Base-by-base conservation (phyloP, 306 rosid species). In the Prunus salicina region DNA sequence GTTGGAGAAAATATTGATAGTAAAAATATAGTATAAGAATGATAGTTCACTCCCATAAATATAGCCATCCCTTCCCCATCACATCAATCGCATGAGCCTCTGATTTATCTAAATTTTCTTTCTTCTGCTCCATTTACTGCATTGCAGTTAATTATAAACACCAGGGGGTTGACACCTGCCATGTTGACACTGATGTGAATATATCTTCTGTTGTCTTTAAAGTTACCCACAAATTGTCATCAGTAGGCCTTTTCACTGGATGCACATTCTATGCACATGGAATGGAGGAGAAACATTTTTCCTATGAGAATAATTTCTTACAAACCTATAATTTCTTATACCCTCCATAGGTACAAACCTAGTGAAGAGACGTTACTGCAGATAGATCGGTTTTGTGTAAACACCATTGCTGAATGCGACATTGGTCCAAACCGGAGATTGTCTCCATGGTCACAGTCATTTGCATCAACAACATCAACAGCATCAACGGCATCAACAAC, bases 351-450 rank as follows among this genome's bases (percentile, higher is more conserved):
- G 82, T 96, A 96, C 84, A 96, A 89, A 88, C 97, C 99, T 34
- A 87, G 91, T 22, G 94, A 87, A 86, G 99, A 96, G 80, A 93
- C 98, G 45, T 84, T 96, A 82, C 82, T 87, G 84, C 98, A 89
- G 86, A 89, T 96, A 73, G 99, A 93, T 86, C 96, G 97, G 38
- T 96, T 96, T 90, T 96, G 99, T 86, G 84, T 93, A 85, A 90
- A 87, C 82, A 86, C 88, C 77, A 89, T 96, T 82, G 82, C 90
- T 19, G 99, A 96, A 77, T 91, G 94, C 80, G 89, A 89, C 86
- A 77, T 84, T 75, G 83, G 78, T 81, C 89, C 89, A 55, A 82
- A 86, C 81, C 93, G 85, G 64, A 81, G 77, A 64, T 81, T 86
- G 75, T 78, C 87, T 71, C 89, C 90, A 53, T 81, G 80, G 87